Evolutionary conservation across 2,329 filamentous ascomycete genomes (phyloP).

Genomic region (Alternaria novae-zelandiae): DNA sequence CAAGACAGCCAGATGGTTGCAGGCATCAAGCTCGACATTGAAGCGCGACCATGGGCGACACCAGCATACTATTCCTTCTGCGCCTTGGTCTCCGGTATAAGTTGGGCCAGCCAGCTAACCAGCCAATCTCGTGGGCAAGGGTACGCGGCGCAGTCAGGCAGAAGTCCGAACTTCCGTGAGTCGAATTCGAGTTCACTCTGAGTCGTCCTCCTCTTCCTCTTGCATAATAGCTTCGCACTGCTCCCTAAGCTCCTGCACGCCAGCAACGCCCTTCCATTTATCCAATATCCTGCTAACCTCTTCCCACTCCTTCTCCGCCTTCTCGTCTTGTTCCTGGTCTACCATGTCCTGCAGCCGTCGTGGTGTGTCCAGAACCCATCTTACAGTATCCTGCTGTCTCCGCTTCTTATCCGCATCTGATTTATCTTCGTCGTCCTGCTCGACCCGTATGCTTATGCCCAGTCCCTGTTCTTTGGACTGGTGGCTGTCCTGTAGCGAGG

Average conservation of each 20-base stretch:
- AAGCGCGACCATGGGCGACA: too few relatives aligned
- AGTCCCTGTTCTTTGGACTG: constrained; percentile 29
- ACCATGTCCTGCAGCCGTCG: constrained; percentile 65
- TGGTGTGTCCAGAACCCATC: constrained; percentile 68
- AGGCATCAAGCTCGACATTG: background rate
- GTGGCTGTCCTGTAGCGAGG: constrained; percentile 42
- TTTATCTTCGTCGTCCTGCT: constrained; percentile 24
- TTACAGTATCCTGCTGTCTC: constrained; percentile 63
- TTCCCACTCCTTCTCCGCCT: constrained; percentile 63
- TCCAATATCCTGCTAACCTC: constrained; percentile 49
- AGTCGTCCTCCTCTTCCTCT: constrained; percentile 34
- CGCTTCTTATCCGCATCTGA: constrained; percentile 42
- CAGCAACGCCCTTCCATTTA: constrained; percentile 53
- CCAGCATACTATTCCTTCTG: background rate
- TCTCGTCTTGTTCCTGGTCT: constrained; percentile 64
- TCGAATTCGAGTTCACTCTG: constrained; percentile 20
- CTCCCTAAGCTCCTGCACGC: constrained; percentile 49
- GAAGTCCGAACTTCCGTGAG: background rate
- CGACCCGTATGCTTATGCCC: constrained; percentile 32
- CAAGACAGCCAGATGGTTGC: background rate
- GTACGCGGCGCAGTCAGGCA: background rate
- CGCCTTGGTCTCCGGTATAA: too few relatives aligned
- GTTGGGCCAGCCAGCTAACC: too few relatives aligned
- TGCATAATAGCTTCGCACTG: constrained; percentile 46
- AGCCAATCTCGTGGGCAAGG: too few relatives aligned